Conservation (phyloP, 1,284 basidiomycete genomes). For the Boletus mariae region DNA sequence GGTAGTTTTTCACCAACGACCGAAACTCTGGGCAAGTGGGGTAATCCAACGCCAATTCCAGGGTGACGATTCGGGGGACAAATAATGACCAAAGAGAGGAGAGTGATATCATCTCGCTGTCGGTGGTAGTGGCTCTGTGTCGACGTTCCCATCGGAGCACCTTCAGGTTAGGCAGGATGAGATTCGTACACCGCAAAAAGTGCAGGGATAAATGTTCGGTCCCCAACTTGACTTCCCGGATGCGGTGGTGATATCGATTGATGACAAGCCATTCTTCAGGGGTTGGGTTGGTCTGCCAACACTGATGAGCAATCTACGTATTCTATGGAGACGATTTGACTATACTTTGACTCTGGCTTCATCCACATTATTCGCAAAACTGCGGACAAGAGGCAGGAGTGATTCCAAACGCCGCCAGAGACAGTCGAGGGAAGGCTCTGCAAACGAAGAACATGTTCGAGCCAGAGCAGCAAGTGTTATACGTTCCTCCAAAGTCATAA, state of each 20-base stretch:
- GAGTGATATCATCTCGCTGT: neutral
- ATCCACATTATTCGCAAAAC: neutral
- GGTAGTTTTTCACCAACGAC: neutral
- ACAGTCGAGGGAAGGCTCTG: neutral
- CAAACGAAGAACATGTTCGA: neutral
- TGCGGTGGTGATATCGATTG: neutral
- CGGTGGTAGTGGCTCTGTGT: too few species aligned
- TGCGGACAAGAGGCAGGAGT: constrained; percentile 2
- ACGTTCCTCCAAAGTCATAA: neutral
- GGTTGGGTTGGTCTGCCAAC: too few species aligned
- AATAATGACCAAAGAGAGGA: neutral
- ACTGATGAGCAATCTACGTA: too few species aligned
- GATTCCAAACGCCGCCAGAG: constrained; percentile 44
- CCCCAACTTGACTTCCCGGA: neutral
- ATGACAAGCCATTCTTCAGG: too few species aligned
- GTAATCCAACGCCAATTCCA: neutral
- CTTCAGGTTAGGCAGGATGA: neutral
- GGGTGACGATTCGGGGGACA: neutral
- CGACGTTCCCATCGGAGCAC: neutral
- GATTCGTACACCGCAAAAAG: neutral
- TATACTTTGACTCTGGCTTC: neutral
- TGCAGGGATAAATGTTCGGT: neutral
- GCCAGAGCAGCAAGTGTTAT: neutral
- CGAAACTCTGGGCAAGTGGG: neutral
- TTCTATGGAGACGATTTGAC: too few species aligned